Conservation (phyloP, 2,329 filamentous ascomycete species). For the Aspergillus candidus region DNA sequence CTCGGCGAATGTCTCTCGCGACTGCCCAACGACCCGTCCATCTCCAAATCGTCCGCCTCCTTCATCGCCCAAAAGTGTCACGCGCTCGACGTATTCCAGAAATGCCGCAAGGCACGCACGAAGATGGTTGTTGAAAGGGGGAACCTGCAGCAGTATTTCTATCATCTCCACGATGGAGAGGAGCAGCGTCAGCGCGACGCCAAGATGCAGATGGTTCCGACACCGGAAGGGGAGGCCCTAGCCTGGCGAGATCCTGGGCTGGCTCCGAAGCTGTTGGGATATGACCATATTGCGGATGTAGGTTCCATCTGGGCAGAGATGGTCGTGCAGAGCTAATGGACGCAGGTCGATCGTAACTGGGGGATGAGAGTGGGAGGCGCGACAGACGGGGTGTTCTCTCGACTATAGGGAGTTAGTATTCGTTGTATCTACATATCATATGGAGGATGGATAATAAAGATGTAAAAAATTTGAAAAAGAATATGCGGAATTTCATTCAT, state of each 20-base stretch:
- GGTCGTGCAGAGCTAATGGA: neutral
- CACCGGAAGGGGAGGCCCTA: constrained; percentile 37
- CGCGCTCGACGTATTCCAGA: constrained; percentile 46
- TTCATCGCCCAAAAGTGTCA: constrained; percentile 30
- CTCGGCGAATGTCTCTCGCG: constrained; percentile 51
- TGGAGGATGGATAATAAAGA: too few relatives aligned
- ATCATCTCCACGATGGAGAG: constrained; percentile 54
- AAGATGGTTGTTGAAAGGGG: constrained; percentile 55
- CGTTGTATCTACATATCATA: too few relatives aligned
- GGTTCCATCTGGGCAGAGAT: constrained; percentile 3
- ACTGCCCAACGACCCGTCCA: constrained; percentile 35
- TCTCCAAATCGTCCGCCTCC: constrained; percentile 16
- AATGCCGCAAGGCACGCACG: constrained; percentile 52
- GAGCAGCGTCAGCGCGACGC: constrained; percentile 52
- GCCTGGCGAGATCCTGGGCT: constrained; percentile 40
- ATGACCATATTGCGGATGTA: constrained; percentile 36
- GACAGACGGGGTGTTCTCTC: too few relatives aligned
- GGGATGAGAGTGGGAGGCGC: neutral
- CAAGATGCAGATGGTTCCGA: constrained; percentile 35
- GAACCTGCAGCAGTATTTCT: constrained; percentile 57
- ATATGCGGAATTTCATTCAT: too few relatives aligned
- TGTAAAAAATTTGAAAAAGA: too few relatives aligned
- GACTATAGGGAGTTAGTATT: too few relatives aligned
- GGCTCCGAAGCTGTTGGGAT: constrained; percentile 36
- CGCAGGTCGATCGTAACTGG: constrained; percentile 11